Conservation (phyloP, 164 flowering plant species). For the Piper longum region DNA sequence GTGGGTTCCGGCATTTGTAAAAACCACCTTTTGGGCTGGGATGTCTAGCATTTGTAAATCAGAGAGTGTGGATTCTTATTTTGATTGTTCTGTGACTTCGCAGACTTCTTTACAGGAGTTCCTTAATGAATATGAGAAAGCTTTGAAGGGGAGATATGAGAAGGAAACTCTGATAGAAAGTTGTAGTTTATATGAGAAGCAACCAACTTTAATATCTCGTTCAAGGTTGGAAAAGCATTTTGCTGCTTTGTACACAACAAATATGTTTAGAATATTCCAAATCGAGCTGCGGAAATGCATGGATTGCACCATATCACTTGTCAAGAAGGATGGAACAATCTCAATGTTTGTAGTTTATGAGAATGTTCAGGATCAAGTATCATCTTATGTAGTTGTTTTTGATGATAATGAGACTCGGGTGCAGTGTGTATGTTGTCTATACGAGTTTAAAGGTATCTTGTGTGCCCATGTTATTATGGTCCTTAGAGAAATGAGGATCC, state of each 20-base stretch:
- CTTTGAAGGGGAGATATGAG: constrained; percentile 1
- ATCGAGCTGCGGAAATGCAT: constrained; percentile 69
- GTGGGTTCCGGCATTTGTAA: constrained; percentile 4
- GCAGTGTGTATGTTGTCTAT: constrained; percentile 68
- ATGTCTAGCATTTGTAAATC: constrained; percentile 1
- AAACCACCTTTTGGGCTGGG: constrained; percentile 5
- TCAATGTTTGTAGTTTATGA: constrained; percentile 56
- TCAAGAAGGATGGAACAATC: constrained; percentile 43
- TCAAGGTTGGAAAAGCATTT: constrained; percentile 85
- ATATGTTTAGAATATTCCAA: constrained; percentile 57
- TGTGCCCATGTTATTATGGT: constrained; percentile 74
- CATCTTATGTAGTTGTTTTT: constrained; percentile 35
- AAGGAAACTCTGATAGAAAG: constrained; percentile 3
- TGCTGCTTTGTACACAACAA: constrained; percentile 51
- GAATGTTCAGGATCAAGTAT: constrained; percentile 41
- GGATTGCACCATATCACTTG: constrained; percentile 52
- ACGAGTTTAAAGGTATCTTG: constrained; percentile 73
- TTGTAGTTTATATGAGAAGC: constrained; percentile 3
- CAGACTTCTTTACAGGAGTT: constrained; percentile 4
- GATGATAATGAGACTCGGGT: constrained; percentile 49
- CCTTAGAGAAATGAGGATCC: constrained; percentile 60
- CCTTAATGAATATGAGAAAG: constrained; percentile 4
- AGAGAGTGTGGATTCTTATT: constrained; percentile 3
- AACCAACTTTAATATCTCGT: constrained; percentile 1
- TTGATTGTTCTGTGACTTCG: constrained; percentile 7